Evolutionary conservation across 2,329 filamentous ascomycete species (phyloP), one percentile per base, ranked within the genome.

Genomic region (Pseudogymnoascus sp.): DNA sequence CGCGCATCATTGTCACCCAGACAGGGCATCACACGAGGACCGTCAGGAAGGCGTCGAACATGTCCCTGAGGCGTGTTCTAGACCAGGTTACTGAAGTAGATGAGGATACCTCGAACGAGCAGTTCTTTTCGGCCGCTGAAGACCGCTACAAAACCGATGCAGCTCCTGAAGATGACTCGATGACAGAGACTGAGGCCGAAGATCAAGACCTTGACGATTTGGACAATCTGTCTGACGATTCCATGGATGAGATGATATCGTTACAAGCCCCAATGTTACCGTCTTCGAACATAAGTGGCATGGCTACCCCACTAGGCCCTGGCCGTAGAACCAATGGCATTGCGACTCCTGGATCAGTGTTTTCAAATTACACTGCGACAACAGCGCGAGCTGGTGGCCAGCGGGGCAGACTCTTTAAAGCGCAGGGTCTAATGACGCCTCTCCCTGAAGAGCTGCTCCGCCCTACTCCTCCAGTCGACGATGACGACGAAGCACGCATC

Each of bases 101-200:
- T 31, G 90, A 96, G 64, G 91, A 96, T 70, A 91, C 89, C 1
- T 87, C 90, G 5, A 96, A 90, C 64, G 93, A 97, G 72, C 88
- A 92, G 69, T 97, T 97, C 77, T 97, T 86, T 75, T 97, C 93
- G 5, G 93, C 93, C 0, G 88, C 91, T 2, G 93, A 97, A 73
- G 92, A 96, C 67, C 83, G 86, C 21, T 77, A 83, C 66, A 84
- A 79, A 70, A 84, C 84, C 13, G 80, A 81, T 68, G 74, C 71
- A 40, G 82, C 85, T 64, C 79, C 80, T 7, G 79, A 80, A 23
- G 80, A 82, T 0, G 83, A 82, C 63, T 80, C 80, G 0, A 77
- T 78, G 7, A 85, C 83, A 1, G 88, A 90, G 70, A 85, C 84
- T 1, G 79, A 77, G 8, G 80, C 86, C 3, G 86, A 90, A 66